Conservation (phyloP, 2,329 filamentous ascomycete genomes). For the Botrytis deweyae region DNA sequence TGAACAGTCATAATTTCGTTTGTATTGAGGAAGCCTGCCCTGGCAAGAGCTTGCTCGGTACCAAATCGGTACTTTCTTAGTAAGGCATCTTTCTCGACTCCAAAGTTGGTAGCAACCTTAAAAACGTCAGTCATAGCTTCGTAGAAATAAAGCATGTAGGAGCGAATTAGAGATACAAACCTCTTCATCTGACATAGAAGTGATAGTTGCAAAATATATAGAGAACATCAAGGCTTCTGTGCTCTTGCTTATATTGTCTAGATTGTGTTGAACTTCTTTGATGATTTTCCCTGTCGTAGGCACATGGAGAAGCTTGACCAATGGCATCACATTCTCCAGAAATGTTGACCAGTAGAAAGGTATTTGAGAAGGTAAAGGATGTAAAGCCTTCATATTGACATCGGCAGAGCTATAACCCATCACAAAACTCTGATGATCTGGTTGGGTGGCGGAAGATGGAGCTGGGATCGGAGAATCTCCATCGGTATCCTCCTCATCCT, state of each 20-base stretch:
- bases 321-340: constrained; percentile 70
- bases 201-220: constrained; percentile 56
- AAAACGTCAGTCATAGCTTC: neutral
- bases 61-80: constrained; percentile 52
- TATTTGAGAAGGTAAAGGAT: constrained; percentile 65
- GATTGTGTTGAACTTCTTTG: constrained; percentile 57
- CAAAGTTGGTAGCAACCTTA: constrained; percentile 40
- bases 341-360: constrained; percentile 68
- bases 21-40: constrained; percentile 54
- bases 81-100: constrained; percentile 46
- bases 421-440: constrained; percentile 69
- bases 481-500: constrained; percentile 35
- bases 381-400: constrained; percentile 62
- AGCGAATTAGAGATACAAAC: constrained; percentile 25
- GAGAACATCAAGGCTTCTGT: constrained; percentile 52
- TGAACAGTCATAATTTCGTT: constrained; percentile 55
- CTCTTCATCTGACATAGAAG: constrained; percentile 41
- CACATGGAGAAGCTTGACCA: constrained; percentile 70
- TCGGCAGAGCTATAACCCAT: constrained; percentile 71
- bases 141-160: constrained; percentile 21
- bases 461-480: constrained; percentile 31
- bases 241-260: constrained; percentile 52
- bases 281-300: constrained; percentile 64
- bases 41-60: constrained; percentile 54
- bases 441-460: constrained; percentile 56